Evolutionary conservation across 371 early-diverging fungal species (phyloP).

Genomic region (Haplosporangium sp.): DNA sequence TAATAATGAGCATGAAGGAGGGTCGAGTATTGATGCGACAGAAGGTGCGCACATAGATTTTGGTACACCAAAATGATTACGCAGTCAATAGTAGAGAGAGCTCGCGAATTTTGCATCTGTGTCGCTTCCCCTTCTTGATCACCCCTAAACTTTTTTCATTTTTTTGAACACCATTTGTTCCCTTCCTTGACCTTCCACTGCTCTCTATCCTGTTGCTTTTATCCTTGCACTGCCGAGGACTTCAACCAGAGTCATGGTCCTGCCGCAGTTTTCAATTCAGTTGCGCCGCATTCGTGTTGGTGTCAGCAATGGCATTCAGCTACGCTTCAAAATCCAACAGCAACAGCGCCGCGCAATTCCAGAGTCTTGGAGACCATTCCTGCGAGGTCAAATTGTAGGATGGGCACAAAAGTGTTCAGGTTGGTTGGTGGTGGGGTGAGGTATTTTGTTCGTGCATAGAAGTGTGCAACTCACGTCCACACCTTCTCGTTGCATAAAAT

Average conservation of each 20-base stretch:
- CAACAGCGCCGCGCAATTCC: neutral
- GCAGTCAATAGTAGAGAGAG: neutral
- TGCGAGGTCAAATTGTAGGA: too few relatives aligned
- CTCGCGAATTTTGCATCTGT: neutral
- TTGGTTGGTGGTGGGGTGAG: too few relatives aligned
- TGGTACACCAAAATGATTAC: too few relatives aligned
- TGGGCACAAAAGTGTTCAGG: too few relatives aligned
- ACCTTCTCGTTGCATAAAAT: too few relatives aligned
- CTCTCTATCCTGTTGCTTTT: too few relatives aligned
- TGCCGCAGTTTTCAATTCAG: neutral
- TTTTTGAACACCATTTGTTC: too few relatives aligned
- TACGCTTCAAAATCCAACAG: slow-evolving; percentile 9
- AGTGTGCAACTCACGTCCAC: too few relatives aligned
- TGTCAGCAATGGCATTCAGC: neutral
- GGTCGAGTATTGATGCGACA: too few relatives aligned
- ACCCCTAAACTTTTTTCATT: neutral
- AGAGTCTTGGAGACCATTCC: neutral
- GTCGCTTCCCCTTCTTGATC: neutral
- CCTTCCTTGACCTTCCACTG: neutral
- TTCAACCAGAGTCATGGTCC: neutral
- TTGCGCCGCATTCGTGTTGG: neutral
- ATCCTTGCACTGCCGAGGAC: too few relatives aligned
- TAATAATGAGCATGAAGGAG: too few relatives aligned
- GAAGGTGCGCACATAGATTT: too few relatives aligned
- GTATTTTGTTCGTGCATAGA: neutral